These are phyloP conservation scores for Mortierella sp. DNA, from an alignment of 371 early-diverging fungal genomes.

Conservation along the genomic window DNA sequence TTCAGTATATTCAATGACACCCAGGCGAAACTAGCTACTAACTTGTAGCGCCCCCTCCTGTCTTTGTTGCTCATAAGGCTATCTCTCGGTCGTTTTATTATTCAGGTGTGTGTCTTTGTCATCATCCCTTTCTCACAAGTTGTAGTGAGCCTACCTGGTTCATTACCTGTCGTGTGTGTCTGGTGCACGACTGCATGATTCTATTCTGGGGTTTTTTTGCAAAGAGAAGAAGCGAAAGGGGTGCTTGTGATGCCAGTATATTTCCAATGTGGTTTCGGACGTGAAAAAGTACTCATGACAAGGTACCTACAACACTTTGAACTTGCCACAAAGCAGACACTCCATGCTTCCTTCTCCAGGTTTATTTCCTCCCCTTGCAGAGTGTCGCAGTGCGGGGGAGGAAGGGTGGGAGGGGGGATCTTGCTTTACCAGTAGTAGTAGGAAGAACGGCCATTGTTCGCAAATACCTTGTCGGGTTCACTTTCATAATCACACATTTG, in stretches of 20 bases:
- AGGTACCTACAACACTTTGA: neutral
- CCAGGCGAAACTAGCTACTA: too few species aligned
- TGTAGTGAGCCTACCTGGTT: too few species aligned
- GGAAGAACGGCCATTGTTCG: neutral
- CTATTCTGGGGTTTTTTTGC: neutral
- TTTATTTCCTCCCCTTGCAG: too few species aligned
- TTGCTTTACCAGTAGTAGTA: neutral
- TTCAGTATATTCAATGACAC: too few species aligned
- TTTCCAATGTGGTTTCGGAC: neutral
- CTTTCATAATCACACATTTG: neutral
- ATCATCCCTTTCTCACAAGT: neutral
- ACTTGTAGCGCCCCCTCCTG: neutral
- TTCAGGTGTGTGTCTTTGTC: conserved; percentile 4
- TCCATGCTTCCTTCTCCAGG: too few species aligned
- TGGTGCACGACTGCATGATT: conserved; percentile 10
- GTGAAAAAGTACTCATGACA: neutral
- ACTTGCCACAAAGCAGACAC: too few species aligned
- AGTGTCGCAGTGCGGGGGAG: neutral
- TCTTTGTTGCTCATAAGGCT: neutral
- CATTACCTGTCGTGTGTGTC: neutral
- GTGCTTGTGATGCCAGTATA: neutral
- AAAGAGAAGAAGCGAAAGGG: neutral
- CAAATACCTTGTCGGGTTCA: neutral
- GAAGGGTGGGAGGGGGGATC: too few species aligned
- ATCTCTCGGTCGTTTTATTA: too few species aligned